Evolutionary conservation across 768 basidiomycete genomes (phyloP), one percentile per base, ranked within the genome.

Genomic region (Lyophyllum shimeji): DNA sequence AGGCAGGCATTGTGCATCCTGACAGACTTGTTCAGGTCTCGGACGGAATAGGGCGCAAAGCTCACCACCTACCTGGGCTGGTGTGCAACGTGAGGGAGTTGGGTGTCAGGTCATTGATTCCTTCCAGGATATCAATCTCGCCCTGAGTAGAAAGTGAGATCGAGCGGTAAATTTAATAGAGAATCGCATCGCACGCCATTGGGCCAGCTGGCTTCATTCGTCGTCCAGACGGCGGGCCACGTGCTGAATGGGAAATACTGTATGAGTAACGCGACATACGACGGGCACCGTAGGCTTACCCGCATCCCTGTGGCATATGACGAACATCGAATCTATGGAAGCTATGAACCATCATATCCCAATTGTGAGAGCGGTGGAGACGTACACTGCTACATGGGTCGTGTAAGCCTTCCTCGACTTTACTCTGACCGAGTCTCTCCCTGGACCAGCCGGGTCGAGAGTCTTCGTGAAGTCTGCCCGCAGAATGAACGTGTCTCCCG

Each of bases 271-370:
- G 12, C n/a, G n/a, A n/a, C n/a, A n/a, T n/a, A n/a, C 12, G n/a
- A 25, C 37, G 24, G 23, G 17, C 12, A 23, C 58, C 57, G 6
- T n/a, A 27, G 13, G 63, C 65, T 52, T 49, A 77, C 77, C 74
- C 78, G 64, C 80, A 81, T 7, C 81, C 82, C 56, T 80, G 71
- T 13, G 82, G 82, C 80, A 84, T 83, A 63, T 83, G 82, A 2
- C 69, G 67, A 27, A 76, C 60, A 40, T 75, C 67, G 59, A 74
- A 76, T n/a, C 74, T 74, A n/a, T n/a, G n/a, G n/a, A n/a, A n/a
- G n/a, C n/a, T n/a, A n/a, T n/a, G n/a, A n/a, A n/a, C n/a, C n/a
- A n/a, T n/a, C n/a, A n/a, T n/a, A n/a, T n/a, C n/a, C n/a, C n/a
- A n/a, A n/a, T n/a, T n/a, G n/a, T n/a, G n/a, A n/a, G n/a, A n/a